A percentile compares a stretch with the other conserved stretches of the same genome.
Conservation (phyloP, 2,329 filamentous ascomycete species). For the Pseudocercospora cruenta region DNA sequence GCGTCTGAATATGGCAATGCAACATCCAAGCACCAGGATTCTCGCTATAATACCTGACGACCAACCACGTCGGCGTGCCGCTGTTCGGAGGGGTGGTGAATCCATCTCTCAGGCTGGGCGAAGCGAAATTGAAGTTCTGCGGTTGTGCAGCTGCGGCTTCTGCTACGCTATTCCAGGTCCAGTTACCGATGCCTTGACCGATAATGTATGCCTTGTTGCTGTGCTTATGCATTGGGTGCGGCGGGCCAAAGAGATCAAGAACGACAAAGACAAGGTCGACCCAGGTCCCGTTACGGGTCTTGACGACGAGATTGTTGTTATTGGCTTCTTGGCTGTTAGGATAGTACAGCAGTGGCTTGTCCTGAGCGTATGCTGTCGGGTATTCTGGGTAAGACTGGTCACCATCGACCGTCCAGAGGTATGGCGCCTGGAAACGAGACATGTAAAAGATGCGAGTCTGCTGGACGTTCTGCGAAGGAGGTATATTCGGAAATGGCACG, state of each 20-base stretch:
- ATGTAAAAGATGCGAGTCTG: slow-evolving; percentile 17
- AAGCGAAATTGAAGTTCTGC: slow-evolving; percentile 59
- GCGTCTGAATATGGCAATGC: slow-evolving; percentile 56
- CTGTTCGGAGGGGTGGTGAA: slow-evolving; percentile 32
- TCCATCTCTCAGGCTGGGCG: slow-evolving; percentile 59
- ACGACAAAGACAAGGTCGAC: slow-evolving; percentile 39
- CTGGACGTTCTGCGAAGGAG: slow-evolving; percentile 12
- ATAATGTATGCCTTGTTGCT: slow-evolving; percentile 63
- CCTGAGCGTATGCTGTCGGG: slow-evolving; percentile 14
- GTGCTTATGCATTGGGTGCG: slow-evolving; percentile 68
- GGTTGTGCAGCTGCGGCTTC: slow-evolving; percentile 55
- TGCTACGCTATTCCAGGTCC: slow-evolving; percentile 57
- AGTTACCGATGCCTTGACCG: slow-evolving; percentile 53
- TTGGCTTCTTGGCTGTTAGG: slow-evolving; percentile 14
- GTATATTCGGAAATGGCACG: slow-evolving; percentile 19
- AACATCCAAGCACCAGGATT: slow-evolving; percentile 54
- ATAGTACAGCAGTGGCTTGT: slow-evolving; percentile 21
- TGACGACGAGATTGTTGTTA: slow-evolving; percentile 20
- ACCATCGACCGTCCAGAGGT: slow-evolving; percentile 15
- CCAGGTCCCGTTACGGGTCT: slow-evolving; percentile 40
- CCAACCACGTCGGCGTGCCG: slow-evolving; percentile 43
- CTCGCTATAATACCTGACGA: slow-evolving; percentile 49
- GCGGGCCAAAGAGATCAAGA: slow-evolving; percentile 46
- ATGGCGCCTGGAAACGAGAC: slow-evolving; percentile 13
- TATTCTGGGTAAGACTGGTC: slow-evolving; percentile 10